A percentile compares a stretch with the other conserved stretches of the same genome.
Evolutionary conservation across 257 asterid species (phyloP).

Genomic region (Euphrasia confusa): DNA sequence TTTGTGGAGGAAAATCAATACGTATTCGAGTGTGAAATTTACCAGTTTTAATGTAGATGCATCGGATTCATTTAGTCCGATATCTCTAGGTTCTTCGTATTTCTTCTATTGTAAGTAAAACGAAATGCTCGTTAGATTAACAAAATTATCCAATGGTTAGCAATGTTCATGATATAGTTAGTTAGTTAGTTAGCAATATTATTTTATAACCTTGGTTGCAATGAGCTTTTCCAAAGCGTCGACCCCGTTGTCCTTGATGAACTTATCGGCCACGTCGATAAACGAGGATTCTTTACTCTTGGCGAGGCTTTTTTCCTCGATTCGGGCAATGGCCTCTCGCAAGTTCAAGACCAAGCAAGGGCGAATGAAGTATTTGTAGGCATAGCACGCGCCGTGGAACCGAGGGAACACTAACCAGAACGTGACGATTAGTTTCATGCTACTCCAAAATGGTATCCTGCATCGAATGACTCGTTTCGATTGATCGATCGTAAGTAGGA

Average conservation of each 20-base stretch:
- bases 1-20: not conserved
- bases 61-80: not conserved
- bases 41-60: not conserved
- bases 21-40: not conserved
- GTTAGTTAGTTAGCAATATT: no score
- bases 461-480: no score
- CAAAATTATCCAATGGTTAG: no score
- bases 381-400: conserved; percentile 26
- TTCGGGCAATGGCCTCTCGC: not conserved
- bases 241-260: not conserved
- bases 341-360: not conserved
- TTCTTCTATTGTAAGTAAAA: not conserved
- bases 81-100: not conserved
- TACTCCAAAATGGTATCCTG: conserved; percentile 46
- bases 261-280: not conserved
- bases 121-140: not conserved
- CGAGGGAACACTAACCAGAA: conserved; percentile 41
- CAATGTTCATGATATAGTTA: not conserved
- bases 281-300: not conserved
- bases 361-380: not conserved
- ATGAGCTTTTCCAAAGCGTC: not conserved
- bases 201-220: not conserved
- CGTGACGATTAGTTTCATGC: conserved; percentile 22
- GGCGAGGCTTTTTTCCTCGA: not conserved
- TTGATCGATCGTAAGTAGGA: no score